Evolutionary conservation across 257 asterid species (phyloP), one percentile per base, ranked within the genome.

Genomic region (Lavandula angustifolia): DNA sequence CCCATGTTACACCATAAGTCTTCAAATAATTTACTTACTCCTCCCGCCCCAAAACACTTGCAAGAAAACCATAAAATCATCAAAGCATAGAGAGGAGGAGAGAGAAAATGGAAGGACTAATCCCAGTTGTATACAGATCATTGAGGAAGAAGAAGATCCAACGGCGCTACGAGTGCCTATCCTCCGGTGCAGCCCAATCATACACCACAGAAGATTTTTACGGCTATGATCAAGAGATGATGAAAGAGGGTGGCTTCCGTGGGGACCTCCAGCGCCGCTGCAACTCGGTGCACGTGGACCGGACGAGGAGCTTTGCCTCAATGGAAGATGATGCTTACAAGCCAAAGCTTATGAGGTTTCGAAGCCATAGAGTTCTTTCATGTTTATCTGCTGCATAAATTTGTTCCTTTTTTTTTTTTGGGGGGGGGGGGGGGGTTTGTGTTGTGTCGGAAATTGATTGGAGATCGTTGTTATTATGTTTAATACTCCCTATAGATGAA

Each of bases 41-140:
- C 41, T 7, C 37, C 70, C 12, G 10, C 54, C 67, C 27, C 0
- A 11, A 33, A 42, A 31, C 27, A 38, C 6, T 41, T 1, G 11
- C 47, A 44, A 62, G 3, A 43, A 18, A 8, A n/a, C 13, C 9
- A 34, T 34, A 4, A 4, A 34, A 12, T 31, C n/a, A n/a, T n/a
- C n/a, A n/a, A n/a, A n/a, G n/a, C n/a, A 13, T 16, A 60, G 4
- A 16, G 4, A 40, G 6, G 47, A 11, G 6, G 0, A 31, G 16
- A 43, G 1, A 1, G 5, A 33, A 42, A 62, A 87, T 90, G 97
- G 96, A 90, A 72, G 97, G 97, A 43, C 73, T 87, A 2, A 74
- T 90, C 57, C 97, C 97, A 4, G 66, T 84, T 77, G 86, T 90
- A 1, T 85, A 54, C 84, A 78, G 51, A 70, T 80, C 85, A 13